Conservation (phyloP, 805 yeast genomes). For the Ogataea angusta region DNA sequence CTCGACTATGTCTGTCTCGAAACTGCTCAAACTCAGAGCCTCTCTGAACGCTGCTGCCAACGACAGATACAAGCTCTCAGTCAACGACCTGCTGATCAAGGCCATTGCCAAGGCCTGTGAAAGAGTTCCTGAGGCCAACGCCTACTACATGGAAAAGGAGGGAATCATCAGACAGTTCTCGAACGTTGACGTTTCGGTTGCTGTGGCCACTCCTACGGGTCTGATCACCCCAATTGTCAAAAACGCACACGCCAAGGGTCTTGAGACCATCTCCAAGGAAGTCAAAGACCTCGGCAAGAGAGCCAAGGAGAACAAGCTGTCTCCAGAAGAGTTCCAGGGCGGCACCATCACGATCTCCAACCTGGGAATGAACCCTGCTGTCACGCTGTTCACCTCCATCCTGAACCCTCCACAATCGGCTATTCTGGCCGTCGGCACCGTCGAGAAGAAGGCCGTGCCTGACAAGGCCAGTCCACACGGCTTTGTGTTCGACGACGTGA, state of each 20-base stretch:
- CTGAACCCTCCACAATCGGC: constrained; percentile 97
- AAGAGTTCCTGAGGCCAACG: constrained; percentile 91
- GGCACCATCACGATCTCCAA: constrained; percentile 98
- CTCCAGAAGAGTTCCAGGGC: constrained; percentile 98
- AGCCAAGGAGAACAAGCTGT: constrained; percentile 90
- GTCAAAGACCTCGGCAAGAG: constrained; percentile 93
- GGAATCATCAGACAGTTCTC: constrained; percentile 89
- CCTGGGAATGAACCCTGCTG: constrained; percentile 98
- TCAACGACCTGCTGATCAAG: constrained; percentile 91
- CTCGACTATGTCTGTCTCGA: constrained; percentile 80
- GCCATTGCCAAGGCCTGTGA: constrained; percentile 88
- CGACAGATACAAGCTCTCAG: constrained; percentile 85
- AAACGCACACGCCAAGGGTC: constrained; percentile 84
- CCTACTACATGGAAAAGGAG: constrained; percentile 87
- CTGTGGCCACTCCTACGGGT: constrained; percentile 98
- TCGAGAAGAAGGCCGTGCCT: constrained; percentile 88
- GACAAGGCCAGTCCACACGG: constrained; percentile 90
- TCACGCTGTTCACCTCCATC: constrained; percentile 88
- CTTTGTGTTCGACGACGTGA: constrained; percentile 85
- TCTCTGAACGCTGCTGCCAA: constrained; percentile 82
- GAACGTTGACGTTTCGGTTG: constrained; percentile 94
- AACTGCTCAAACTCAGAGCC: constrained; percentile 87
- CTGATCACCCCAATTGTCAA: constrained; percentile 93
- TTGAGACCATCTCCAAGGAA: constrained; percentile 73
- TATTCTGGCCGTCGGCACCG: constrained; percentile 91